These are phyloP conservation scores for Actinidia arguta DNA, from an alignment of 179 eudicot genomes.

Conservation along the genomic window DNA sequence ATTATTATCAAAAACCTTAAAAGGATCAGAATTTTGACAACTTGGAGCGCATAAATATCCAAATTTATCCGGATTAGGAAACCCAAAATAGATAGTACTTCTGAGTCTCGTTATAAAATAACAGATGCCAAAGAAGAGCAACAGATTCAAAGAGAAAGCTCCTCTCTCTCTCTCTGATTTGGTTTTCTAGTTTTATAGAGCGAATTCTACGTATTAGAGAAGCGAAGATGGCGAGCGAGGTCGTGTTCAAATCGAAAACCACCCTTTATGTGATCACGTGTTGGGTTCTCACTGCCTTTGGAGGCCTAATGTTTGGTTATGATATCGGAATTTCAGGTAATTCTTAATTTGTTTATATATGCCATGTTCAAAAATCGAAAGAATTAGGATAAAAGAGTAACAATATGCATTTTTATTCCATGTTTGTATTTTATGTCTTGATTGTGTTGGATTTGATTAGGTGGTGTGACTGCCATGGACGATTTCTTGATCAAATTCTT, in stretches of 20 bases:
- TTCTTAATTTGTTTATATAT: background rate
- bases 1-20: too few relatives aligned
- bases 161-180: background rate
- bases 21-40: too few relatives aligned
- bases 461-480: constrained; percentile 44
- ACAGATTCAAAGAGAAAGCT: background rate
- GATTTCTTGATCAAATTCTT: constrained; percentile 44
- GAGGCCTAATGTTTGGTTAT: constrained; percentile 27
- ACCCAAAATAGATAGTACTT: background rate
- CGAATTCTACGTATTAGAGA: background rate
- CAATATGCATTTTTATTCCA: background rate
- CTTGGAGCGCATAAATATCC: too few relatives aligned
- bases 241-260: background rate
- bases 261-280: constrained; percentile 15
- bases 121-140: too few relatives aligned
- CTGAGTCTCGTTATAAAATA: background rate
- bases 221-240: background rate
- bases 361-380: background rate
- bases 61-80: background rate
- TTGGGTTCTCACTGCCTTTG: constrained; percentile 25
- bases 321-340: constrained; percentile 27
- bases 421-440: background rate
- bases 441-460: constrained; percentile 12
- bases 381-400: background rate
- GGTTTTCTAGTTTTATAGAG: background rate